Evolutionary conservation across 1,139 yeast genomes (phyloP), one percentile per base, ranked within the genome.

Genomic region (Yamadazyma diddensiae): DNA sequence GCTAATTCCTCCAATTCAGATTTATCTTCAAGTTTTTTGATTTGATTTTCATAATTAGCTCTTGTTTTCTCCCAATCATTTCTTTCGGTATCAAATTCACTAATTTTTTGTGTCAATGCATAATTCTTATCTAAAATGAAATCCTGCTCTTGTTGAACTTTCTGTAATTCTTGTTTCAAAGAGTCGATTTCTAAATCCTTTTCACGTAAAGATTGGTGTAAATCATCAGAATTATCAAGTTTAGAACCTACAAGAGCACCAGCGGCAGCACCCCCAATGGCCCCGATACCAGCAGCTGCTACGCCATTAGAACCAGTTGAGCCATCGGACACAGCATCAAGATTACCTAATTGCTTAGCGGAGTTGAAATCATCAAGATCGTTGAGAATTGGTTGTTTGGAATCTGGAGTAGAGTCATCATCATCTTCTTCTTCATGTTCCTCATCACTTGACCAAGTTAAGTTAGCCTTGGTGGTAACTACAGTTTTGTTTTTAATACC

Each of bases 391-490:
- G 15, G 6, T 22, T 22, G 8, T 22, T 12, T 8, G 8, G 6
- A 5, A 8, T 21, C 11, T n/a, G 8, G 16, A 30, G 14, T 28
- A n/a, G 11, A 7, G 20, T 27, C 27, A 10, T 26, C 18, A 18
- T 37, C 37, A 4, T 28, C 34, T 3, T 36, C 43, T n/a, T 42
- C 47, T 6, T 40, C 50, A 21, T 52, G 56, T 35, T 81, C 90
- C 44, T 83, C 94, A 41, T 82, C 94, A 38, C 85, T 80, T 5
- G 90, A 81, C 90, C 94, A 86, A 3, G 86, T 77, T 47, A 86
- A 65, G 36, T 81, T 77, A 2, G 94, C 85, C 52, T 81, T 82
- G 22, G 82, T 75, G 1, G 95, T 94, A 8, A 84, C 77, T 4
- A 86, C 79, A 3, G 81, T 79, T 7, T 79, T 72, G 10, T 83